Conservation (phyloP, 441 rosid species). For the Gossypium gossypioides region DNA sequence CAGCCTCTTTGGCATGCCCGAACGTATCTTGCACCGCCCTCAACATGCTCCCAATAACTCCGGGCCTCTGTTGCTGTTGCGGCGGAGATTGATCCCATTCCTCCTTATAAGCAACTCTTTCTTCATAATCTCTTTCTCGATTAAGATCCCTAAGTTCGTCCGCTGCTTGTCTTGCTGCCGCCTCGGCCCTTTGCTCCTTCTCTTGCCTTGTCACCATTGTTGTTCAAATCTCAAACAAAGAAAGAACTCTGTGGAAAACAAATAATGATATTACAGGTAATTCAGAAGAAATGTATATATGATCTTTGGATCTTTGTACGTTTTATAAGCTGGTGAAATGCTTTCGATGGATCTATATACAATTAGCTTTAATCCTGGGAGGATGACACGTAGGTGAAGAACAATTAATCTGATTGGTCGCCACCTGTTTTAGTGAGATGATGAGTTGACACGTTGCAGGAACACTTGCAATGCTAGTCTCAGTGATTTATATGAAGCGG, state of each 20-base stretch:
- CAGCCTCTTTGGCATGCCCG: constrained; percentile 50
- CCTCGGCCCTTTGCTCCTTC: constrained; percentile 37
- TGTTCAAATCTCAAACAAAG: background rate
- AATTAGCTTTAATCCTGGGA: background rate
- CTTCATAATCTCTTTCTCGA: constrained; percentile 3
- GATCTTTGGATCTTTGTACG: background rate
- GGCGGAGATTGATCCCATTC: constrained; percentile 1
- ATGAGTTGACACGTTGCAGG: background rate
- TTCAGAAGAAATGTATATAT: background rate
- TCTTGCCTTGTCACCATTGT: constrained; percentile 43
- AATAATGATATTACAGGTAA: too few relatives aligned
- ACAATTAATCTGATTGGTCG: background rate
- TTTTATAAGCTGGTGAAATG: background rate
- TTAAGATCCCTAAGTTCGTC: constrained; percentile 28
- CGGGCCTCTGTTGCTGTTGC: constrained; percentile 28
- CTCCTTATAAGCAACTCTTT: background rate
- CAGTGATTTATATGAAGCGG: background rate
- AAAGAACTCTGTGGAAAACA: background rate
- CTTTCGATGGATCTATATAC: background rate
- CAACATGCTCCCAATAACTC: constrained; percentile 33
- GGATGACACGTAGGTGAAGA: constrained; percentile 2
- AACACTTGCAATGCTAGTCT: background rate
- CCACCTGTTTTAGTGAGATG: background rate
- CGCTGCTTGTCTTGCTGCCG: constrained; percentile 29
- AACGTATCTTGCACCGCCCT: constrained; percentile 41